Base-by-base conservation (phyloP, 805 yeast genomes). In the Candida coleopterorum region DNA sequence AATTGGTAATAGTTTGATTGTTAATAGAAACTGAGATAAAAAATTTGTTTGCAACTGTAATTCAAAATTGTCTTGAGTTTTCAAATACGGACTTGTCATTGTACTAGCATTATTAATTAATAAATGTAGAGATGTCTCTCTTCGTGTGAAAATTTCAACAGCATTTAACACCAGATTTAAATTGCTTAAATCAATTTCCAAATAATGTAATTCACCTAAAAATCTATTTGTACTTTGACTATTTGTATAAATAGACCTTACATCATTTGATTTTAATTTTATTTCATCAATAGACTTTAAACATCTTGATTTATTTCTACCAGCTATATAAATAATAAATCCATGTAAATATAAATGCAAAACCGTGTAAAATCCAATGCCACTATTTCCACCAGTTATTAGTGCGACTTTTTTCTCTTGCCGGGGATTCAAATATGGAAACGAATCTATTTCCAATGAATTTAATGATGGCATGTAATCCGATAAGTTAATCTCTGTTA, bases 331-430 rank as follows among this genome's bases (percentile, higher is more conserved):
- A 3, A 86, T 80, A 7, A 70, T 64, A 52, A 74, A 83, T 0
- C 96, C 96, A 55, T 85, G 95, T 34, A 84, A 63, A 49, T 81
- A 85, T 5, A 86, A 67, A 49, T 85, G 89, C 17, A 85, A 63
- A 7, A 78, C 85, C 0, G 89, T 79, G 53, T 69, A 82, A 67
- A 74, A 85, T 9, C 96, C 95, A 14, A 84, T 74, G 0, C 95
- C 95, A 38, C 82, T 73, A 48, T 80, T 83, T 5, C 93, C 94
- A 2, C 95, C 94, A 0, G 93, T 81, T 21, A 86, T 77, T 6
- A 86, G 61, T 2, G 85, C 88, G 4, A 83, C 79, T 39, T 77
- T 70, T 29, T 85, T 67, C 18, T 72, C 75, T 3, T 43, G 43
- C 1, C 46, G 42, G 0, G 88, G 88, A 46, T 83, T 64, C 45